Percentiles rank a stretch among this genome's conserved stretches.
These are phyloP conservation scores for Gloeophyllum trabeum DNA, from an alignment of 768 basidiomycete genomes.

Conservation along the genomic window DNA sequence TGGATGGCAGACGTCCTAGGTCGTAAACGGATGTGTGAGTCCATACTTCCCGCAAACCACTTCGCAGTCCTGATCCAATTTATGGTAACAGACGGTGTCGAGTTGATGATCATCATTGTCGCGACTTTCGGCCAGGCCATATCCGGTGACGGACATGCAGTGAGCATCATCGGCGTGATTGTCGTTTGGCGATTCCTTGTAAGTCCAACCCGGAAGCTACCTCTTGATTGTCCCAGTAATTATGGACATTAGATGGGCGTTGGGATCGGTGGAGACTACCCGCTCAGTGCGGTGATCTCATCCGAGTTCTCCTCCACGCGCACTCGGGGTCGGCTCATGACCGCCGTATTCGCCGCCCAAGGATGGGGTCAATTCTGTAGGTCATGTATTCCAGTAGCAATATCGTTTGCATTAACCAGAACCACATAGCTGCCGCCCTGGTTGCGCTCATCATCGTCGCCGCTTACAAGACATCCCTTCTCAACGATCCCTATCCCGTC, in stretches of 20 bases:
- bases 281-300: slow-evolving; percentile 75
- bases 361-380: slow-evolving; percentile 80
- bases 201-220: background rate
- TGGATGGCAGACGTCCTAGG: slow-evolving; percentile 72
- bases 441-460: slow-evolving; percentile 51
- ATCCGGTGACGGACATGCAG: slow-evolving; percentile 52
- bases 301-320: slow-evolving; percentile 79
- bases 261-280: slow-evolving; percentile 88
- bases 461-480: slow-evolving; percentile 55
- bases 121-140: slow-evolving; percentile 74
- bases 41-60: background rate
- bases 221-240: background rate
- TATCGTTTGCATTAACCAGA: no score
- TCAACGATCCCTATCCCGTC: slow-evolving; percentile 28
- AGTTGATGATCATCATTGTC: slow-evolving; percentile 74
- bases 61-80: background rate
- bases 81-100: slow-evolving; percentile 41
- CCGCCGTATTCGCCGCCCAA: slow-evolving; percentile 76
- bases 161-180: slow-evolving; percentile 64
- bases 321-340: slow-evolving; percentile 80
- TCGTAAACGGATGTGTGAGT: slow-evolving; percentile 72
- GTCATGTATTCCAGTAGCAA: no score
- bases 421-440: slow-evolving; percentile 42
- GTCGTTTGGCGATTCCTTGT: slow-evolving; percentile 74
- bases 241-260: slow-evolving; percentile 37